Evolutionary conservation across 1,139 yeast species (phyloP), one percentile per base, ranked within the genome.

Genomic region (Geotrichum klebahnii): DNA sequence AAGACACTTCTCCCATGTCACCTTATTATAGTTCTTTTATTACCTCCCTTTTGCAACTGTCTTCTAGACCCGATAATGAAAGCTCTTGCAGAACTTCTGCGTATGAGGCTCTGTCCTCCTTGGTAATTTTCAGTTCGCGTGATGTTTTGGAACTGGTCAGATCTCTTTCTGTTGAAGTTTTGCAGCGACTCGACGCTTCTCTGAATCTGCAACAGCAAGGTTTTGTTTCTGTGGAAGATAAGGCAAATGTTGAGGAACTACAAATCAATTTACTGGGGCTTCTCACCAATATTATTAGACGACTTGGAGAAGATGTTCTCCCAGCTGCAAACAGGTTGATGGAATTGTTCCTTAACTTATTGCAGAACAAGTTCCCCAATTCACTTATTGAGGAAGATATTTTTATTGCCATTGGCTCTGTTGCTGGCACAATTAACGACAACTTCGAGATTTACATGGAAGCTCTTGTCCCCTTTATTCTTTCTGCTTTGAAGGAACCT

Each of bases 341-440:
- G 97, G 79, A 80, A 38, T 73, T 89, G 67, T 82, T 90, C 63
- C 72, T 90, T 62, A 84, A 80, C 61, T 73, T 92, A 61, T 80
- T 82, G 64, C 71, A 70, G 75, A 78, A 65, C 71, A 79, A 67
- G 64, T 61, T 71, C 67, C 78, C 72, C 48, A 84, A 87, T 63
- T 83, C 96, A 3, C 74, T 85, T 56, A 84, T 90, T 53, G 97
- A 92, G 68, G 98, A 94, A 69, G 98, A 92, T 67, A 81, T 92
- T 5, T 87, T 88, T 67, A 85, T 88, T 65, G 95, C 96, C 10
- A 81, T 94, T 57, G 85, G 96, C 36, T 87, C 98, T 0, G 78
- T 92, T 52, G 94, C 97, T 1, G 77, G 84, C 37, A 84, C 96
- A 1, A 72, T 85, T 57, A 90, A 82, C 51, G 78, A 74, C 35